Percentiles rank a stretch among this genome's conserved stretches.
Conservation (phyloP, 345 rosid species). For the Diplotaxis tenuifolia region DNA sequence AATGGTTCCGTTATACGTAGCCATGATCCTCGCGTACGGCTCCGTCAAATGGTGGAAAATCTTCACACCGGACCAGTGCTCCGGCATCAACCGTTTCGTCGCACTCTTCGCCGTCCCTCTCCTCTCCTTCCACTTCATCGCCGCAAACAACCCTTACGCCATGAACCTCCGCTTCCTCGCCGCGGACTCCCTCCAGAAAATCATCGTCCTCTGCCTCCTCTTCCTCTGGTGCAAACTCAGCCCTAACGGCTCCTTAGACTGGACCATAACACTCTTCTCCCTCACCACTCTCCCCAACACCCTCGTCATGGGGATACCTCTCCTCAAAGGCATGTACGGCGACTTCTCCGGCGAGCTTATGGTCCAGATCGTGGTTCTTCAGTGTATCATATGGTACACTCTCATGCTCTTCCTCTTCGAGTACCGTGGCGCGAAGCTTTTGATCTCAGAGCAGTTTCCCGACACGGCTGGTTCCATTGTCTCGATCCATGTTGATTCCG, state of each 20-base stretch:
- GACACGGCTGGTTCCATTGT: constrained; percentile 53
- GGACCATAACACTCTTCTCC: constrained; percentile 54
- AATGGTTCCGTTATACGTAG: constrained; percentile 97
- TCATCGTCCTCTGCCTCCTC: constrained; percentile 45
- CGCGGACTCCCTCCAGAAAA: constrained; percentile 52
- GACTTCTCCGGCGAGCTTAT: constrained; percentile 43
- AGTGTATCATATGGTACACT: constrained; percentile 54
- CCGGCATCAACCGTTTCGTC: constrained; percentile 97
- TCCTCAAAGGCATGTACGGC: constrained; percentile 60
- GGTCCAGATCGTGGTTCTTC: constrained; percentile 56
- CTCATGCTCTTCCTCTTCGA: constrained; percentile 54
- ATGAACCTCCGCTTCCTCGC: constrained; percentile 58
- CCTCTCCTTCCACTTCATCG: constrained; percentile 85
- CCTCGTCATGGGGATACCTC: constrained; percentile 57
- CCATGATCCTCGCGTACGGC: constrained; percentile 92
- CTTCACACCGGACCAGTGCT: constrained; percentile 93
- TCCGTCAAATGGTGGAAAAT: constrained; percentile 99
- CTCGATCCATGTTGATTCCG: constrained; percentile 54
- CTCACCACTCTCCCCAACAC: constrained; percentile 54
- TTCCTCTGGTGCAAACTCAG: constrained; percentile 47
- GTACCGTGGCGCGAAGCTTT: constrained; percentile 47
- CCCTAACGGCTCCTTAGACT: constrained; percentile 41
- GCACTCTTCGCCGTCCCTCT: constrained; percentile 98
- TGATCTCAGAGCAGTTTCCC: constrained; percentile 53
- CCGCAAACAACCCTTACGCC: constrained; percentile 44